Percentiles rank a stretch among this genome's conserved stretches.
These are phyloP conservation scores for Diplotaxis tenuifolia DNA, from an alignment of 345 rosid genomes.

Conservation along the genomic window DNA sequence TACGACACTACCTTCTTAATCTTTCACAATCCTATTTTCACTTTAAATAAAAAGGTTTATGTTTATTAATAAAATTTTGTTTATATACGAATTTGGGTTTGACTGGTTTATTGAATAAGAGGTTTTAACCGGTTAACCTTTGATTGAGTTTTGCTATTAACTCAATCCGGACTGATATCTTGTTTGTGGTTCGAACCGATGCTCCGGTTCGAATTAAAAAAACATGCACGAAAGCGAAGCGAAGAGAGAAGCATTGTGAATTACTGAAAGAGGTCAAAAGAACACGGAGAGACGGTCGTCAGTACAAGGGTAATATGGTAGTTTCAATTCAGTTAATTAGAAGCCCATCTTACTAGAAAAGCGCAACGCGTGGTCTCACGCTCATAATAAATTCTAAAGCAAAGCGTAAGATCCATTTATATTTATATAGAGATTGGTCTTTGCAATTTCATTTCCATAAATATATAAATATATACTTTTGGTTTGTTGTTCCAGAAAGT, in stretches of 20 bases:
- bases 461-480: background rate
- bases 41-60: too few species aligned
- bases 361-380: conserved; percentile 39
- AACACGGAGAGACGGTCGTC: background rate
- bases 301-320: background rate
- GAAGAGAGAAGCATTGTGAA: background rate
- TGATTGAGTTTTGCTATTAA: too few species aligned
- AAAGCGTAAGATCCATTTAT: conserved; percentile 33
- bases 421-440: background rate
- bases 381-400: conserved; percentile 12
- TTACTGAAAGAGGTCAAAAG: conserved; percentile 16
- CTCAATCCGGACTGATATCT: too few species aligned
- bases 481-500: background rate
- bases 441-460: background rate
- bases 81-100: too few species aligned
- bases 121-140: too few species aligned
- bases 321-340: background rate
- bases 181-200: too few species aligned
- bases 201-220: too few species aligned
- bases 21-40: too few species aligned
- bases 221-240: background rate
- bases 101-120: too few species aligned
- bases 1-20: too few species aligned
- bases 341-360: conserved; percentile 12
- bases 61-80: too few species aligned